A percentile compares a stretch with the other conserved stretches of the same genome.
phyloP scores from a whole-genome alignment of 2,329 filamentous ascomycete species.

The Chaetoscypha palmicola region DNA sequence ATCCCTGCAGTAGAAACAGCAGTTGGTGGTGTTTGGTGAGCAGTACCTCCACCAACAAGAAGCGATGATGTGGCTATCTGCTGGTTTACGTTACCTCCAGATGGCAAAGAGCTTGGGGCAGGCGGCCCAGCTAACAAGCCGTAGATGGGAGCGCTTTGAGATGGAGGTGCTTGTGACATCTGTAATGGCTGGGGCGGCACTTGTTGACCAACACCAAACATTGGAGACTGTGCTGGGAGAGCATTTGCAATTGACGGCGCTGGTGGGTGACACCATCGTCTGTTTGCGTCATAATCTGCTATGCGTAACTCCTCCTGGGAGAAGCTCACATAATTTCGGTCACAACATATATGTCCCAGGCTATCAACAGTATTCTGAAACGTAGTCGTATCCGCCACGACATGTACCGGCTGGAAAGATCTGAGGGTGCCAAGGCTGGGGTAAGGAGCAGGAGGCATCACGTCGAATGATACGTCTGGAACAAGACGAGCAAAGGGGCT shows the following conservation, averaged over 20 bases:
- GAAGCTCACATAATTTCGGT: neutral
- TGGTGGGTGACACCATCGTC: neutral
- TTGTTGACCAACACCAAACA: no score
- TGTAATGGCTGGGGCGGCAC: no score
- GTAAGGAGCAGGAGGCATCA: neutral
- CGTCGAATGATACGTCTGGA: no score
- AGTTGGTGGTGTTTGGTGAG: no score
- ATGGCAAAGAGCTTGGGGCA: neutral
- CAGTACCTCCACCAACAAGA: no score
- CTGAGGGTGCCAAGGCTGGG: neutral
- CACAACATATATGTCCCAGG: neutral
- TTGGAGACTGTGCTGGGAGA: no score
- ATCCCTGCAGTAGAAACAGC: neutral
- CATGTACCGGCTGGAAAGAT: neutral
- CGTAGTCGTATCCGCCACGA: neutral
- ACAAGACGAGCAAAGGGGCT: no score
- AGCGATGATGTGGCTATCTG: no score
- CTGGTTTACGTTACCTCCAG: no score
- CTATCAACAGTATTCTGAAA: neutral
- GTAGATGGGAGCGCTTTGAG: no score
- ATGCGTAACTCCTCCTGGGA: neutral
- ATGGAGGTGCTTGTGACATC: no score
- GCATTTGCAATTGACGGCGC: neutral
- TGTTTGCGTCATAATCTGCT: neutral
- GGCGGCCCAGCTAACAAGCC: neutral